A percentile compares a stretch with the other conserved stretches of the same genome.
Conservation (phyloP, 2,329 filamentous ascomycete genomes). For the Apiospora phragmitis region DNA sequence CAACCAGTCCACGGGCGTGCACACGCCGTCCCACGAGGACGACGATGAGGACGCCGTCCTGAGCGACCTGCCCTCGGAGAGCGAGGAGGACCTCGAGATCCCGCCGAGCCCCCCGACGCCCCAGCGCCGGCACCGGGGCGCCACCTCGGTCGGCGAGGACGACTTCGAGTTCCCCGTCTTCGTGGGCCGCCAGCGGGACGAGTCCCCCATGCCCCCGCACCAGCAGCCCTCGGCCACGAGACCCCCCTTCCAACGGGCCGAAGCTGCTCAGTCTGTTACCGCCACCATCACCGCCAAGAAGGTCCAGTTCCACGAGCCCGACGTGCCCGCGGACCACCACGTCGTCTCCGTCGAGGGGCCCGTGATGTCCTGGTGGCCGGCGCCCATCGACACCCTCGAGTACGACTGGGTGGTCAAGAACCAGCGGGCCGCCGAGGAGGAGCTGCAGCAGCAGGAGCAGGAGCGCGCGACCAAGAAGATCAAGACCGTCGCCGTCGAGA, state of each 20-base stretch:
- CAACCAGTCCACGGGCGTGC: conserved; percentile 16
- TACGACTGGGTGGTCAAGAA: conserved; percentile 13
- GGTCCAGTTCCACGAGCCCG: neutral
- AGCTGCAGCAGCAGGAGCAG: neutral
- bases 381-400: conserved; percentile 11
- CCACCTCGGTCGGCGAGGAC: conserved; percentile 23
- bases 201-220: neutral
- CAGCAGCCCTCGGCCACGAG: neutral
- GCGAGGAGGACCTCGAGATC: conserved; percentile 22
- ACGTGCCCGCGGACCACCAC: neutral
- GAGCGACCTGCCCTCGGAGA: conserved; percentile 27
- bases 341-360: neutral
- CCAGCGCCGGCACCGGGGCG: conserved; percentile 15
- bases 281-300: neutral
- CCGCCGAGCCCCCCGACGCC: conserved; percentile 18
- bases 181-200: conserved; percentile 24
- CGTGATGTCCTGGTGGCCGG: neutral
- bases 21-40: conserved; percentile 21
- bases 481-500: conserved; percentile 12
- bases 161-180: conserved; percentile 31
- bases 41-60: conserved; percentile 23
- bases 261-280: neutral
- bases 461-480: conserved; percentile 8
- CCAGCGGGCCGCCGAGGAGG: neutral
- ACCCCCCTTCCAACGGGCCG: neutral